Evolutionary conservation across 306 rosid genomes (phyloP), one percentile per base, ranked within the genome.

Genomic region (Pterocarpus santalinus): DNA sequence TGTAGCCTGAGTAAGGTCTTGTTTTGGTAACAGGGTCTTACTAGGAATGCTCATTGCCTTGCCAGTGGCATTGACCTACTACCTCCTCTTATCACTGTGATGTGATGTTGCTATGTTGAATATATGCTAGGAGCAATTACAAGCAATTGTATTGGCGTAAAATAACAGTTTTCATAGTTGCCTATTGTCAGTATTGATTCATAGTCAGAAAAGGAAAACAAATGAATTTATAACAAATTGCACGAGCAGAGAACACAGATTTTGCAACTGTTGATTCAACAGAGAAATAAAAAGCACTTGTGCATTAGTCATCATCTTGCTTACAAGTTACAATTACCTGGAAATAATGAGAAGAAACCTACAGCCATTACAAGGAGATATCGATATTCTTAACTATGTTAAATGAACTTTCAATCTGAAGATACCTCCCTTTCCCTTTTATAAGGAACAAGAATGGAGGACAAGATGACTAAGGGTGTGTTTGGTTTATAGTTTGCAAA

Each of bases 21-120:
- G 33, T 82, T 83, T 80, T 65, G 72, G 83, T 85, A 53, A 60
- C 96, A 95, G 98, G 89, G 93, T 95, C 46, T 86, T 93, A 36
- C 85, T 95, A 70, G 99, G 99, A 74, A 87, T 95, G 93, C 91
- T 95, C 38, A 80, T 95, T 81, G 92, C 98, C 80, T 72, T 95
- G 90, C 99, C 99, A 5, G 78, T 95, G 44, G 93, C 93, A 34
- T 73, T 95, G 87, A 87, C 82, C 73, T 95, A 95, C 86, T 95
- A 93, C 86, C 80, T 86, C 84, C 68, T 95, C 53, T 80, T 95
- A 68, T 91, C 89, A 72, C 84, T 93, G 15, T 95, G 85, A 88
- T 52, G 38, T 14, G 22, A 22, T 22, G 28, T 22, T 22, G 28
- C 13, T 36, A 7, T 51, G 60, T 33, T 43, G 56, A 22, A 76